A percentile compares a stretch with the other conserved stretches of the same genome.
phyloP scores from a whole-genome alignment of 2,329 filamentous ascomycete genomes.

The Cercospora brassicicola region DNA sequence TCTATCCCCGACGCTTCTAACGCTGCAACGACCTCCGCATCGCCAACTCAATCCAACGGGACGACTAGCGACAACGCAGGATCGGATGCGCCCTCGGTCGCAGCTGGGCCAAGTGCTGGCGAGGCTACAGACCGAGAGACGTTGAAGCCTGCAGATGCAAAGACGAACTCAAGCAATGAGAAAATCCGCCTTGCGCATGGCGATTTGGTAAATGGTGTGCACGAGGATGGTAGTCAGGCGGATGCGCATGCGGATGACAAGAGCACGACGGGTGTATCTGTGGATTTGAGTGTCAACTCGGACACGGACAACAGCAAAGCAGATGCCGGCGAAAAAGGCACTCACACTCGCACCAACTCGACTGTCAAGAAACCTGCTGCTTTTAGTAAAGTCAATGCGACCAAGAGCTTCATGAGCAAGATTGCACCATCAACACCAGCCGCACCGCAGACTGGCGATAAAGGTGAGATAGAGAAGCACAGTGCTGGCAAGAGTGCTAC shows the following conservation, averaged over 20 bases:
- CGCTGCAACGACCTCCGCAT: conserved; percentile 31
- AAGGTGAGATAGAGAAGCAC: conserved; percentile 43
- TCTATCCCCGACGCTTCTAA: conserved; percentile 46
- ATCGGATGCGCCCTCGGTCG: conserved; percentile 23
- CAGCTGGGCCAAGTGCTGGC: conserved; percentile 39
- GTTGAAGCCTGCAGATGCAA: conserved; percentile 11
- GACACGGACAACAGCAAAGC: conserved; percentile 71
- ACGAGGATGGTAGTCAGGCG: conserved; percentile 41
- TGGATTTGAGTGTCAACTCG: conserved; percentile 71
- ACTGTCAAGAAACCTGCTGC: conserved; percentile 69
- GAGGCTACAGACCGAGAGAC: conserved; percentile 28
- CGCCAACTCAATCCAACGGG: conserved; percentile 18
- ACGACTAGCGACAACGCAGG: conserved; percentile 8
- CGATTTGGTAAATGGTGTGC: conserved; percentile 24
- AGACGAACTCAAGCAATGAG: conserved; percentile 10
- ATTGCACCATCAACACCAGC: conserved; percentile 55
- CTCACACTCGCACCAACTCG: conserved; percentile 57
- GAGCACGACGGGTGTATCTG: conserved; percentile 62
- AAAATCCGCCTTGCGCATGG: conserved; percentile 14
- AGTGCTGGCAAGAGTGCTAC: background rate
- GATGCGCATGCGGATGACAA: conserved; percentile 56
- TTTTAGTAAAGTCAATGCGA: conserved; percentile 84
- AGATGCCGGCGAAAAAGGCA: conserved; percentile 56
- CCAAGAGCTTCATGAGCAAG: conserved; percentile 82
- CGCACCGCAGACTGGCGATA: conserved; percentile 54